phyloP scores from a whole-genome alignment of 495 filamentous ascomycete genomes.

The Podospora comata region DNA sequence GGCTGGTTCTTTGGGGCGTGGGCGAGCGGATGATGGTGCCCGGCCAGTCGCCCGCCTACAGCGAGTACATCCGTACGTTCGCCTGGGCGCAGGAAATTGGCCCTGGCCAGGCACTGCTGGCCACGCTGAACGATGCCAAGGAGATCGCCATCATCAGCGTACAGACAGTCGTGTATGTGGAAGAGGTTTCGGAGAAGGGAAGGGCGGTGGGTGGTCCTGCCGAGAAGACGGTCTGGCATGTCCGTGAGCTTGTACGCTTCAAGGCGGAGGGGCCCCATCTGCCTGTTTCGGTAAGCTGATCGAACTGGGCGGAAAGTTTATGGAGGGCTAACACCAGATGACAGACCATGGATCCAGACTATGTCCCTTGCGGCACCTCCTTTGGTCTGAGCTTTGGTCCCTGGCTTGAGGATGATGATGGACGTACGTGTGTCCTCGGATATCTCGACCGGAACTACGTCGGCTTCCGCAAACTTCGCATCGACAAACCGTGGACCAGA shows the following conservation, averaged over 20 bases:
- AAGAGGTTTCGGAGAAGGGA: slow-evolving; percentile 17
- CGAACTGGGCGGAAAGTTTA: background rate
- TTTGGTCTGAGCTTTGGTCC: slow-evolving; percentile 47
- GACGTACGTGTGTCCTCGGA: slow-evolving; percentile 37
- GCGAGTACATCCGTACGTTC: slow-evolving; percentile 43
- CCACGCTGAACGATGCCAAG: slow-evolving; percentile 41
- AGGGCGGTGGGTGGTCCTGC: slow-evolving; percentile 6
- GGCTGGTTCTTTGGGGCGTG: slow-evolving; percentile 45
- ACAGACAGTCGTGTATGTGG: slow-evolving; percentile 26
- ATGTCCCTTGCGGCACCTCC: slow-evolving; percentile 38
- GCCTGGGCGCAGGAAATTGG: slow-evolving; percentile 45
- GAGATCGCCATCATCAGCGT: slow-evolving; percentile 46
- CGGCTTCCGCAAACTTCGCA: slow-evolving; percentile 43
- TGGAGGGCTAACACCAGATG: background rate
- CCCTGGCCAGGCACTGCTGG: slow-evolving; percentile 37
- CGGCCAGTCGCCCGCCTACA: slow-evolving; percentile 29
- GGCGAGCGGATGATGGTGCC: slow-evolving; percentile 49
- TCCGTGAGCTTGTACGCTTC: slow-evolving; percentile 44
- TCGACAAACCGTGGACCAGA: slow-evolving; percentile 25
- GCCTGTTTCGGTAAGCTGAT: slow-evolving; percentile 29
- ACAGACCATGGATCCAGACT: slow-evolving; percentile 40
- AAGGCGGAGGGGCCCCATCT: slow-evolving; percentile 43
- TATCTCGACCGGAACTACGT: slow-evolving; percentile 43
- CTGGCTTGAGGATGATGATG: slow-evolving; percentile 33
- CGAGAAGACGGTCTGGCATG: slow-evolving; percentile 38